phyloP scores from a whole-genome alignment of 1,284 basidiomycete species.

The Heterobasidion annosum region DNA sequence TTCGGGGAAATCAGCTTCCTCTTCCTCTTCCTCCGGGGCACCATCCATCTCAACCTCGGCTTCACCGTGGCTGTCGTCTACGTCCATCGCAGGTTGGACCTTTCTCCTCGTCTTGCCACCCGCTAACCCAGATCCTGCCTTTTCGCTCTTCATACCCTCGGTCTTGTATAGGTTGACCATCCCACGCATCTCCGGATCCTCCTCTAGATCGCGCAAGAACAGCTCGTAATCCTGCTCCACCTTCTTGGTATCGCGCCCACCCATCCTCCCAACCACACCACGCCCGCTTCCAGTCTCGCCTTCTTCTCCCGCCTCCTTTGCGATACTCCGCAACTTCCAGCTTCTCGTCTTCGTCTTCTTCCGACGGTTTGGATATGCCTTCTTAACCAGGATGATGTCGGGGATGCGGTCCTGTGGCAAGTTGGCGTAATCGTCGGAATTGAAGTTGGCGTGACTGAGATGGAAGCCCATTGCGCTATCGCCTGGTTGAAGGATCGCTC shows the following conservation, averaged over 20 bases:
- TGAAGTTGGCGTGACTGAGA: slow-evolving; percentile 87
- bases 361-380: slow-evolving; percentile 90
- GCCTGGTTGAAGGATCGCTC: slow-evolving; percentile 90
- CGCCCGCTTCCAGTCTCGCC: slow-evolving; percentile 67
- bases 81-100: slow-evolving; percentile 63
- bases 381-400: slow-evolving; percentile 91
- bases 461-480: slow-evolving; percentile 92
- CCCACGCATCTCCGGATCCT: slow-evolving; percentile 89
- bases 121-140: slow-evolving; percentile 33
- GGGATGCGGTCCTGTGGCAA: slow-evolving; percentile 73
- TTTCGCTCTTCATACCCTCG: slow-evolving; percentile 26
- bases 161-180: slow-evolving; percentile 88
- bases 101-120: slow-evolving; percentile 40
- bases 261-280: slow-evolving; percentile 84
- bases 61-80: slow-evolving; percentile 37
- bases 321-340: slow-evolving; percentile 92
- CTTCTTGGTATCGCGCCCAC: slow-evolving; percentile 87
- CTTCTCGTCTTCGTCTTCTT: slow-evolving; percentile 84
- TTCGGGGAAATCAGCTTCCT: slow-evolving; percentile 90
- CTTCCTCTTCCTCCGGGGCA: slow-evolving; percentile 53
- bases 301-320: slow-evolving; percentile 86
- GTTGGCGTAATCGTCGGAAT: slow-evolving; percentile 80
- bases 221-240: slow-evolving; percentile 96
- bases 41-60: slow-evolving; percentile 21
- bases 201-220: slow-evolving; percentile 93